Conservation (phyloP, 495 filamentous ascomycete genomes). For the Hypoxylon trugodes region DNA sequence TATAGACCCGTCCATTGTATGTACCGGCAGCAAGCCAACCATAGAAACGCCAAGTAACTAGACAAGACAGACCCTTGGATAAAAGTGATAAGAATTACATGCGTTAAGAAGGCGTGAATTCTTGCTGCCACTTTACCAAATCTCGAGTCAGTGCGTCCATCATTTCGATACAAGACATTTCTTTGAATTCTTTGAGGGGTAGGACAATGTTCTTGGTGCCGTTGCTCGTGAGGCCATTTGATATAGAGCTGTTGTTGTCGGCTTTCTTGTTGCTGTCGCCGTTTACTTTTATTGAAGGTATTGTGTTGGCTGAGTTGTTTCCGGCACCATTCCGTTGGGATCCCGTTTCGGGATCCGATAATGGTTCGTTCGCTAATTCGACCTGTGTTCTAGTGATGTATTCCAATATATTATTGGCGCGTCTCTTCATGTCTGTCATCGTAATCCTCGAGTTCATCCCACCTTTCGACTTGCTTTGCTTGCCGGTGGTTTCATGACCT, state of each 20-base stretch:
- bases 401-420: slow-evolving; percentile 82
- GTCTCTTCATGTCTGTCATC: slow-evolving; percentile 91
- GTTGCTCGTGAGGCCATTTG: slow-evolving; percentile 18
- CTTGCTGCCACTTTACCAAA: slow-evolving; percentile 80
- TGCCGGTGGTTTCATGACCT: slow-evolving; percentile 40
- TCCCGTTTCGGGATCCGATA: slow-evolving; percentile 29
- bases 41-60: slow-evolving; percentile 21
- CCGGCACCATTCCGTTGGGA: slow-evolving; percentile 23
- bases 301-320: slow-evolving; percentile 10
- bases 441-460: slow-evolving; percentile 71
- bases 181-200: slow-evolving; percentile 63
- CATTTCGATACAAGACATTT: slow-evolving; percentile 77
- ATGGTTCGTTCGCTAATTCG: slow-evolving; percentile 72
- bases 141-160: slow-evolving; percentile 81
- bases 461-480: slow-evolving; percentile 49
- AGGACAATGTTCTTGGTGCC: slow-evolving; percentile 34
- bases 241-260: slow-evolving; percentile 4
- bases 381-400: slow-evolving; percentile 91
- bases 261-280: slow-evolving; percentile 39
- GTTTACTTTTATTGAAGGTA: slow-evolving; percentile 48
- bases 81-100: slow-evolving; percentile 8
- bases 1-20: slow-evolving; percentile 6
- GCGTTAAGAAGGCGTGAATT: slow-evolving; percentile 54
- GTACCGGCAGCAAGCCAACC: slow-evolving; percentile 15
- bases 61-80: background rate